phyloP scores from a whole-genome alignment of 768 basidiomycete species.

The Leccinum broughii region DNA sequence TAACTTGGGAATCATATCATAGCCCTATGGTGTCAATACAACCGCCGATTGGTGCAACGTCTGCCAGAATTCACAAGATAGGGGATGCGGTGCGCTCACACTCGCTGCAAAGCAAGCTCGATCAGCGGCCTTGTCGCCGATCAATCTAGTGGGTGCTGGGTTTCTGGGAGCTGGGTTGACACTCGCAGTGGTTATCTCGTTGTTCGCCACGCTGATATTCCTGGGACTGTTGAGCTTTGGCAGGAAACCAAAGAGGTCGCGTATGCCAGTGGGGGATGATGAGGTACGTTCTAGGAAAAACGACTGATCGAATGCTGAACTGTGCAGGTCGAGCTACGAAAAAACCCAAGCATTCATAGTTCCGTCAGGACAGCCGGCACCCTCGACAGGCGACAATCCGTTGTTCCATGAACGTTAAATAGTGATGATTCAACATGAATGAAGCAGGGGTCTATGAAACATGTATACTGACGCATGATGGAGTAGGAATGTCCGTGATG shows the following conservation, averaged over 20 bases:
- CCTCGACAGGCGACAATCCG: background rate
- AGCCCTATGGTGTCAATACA: conserved; percentile 53
- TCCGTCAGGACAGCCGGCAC: background rate
- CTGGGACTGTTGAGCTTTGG: conserved; percentile 38
- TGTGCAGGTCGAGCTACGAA: conserved; percentile 25
- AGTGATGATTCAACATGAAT: conserved; percentile 3
- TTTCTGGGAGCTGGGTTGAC: conserved; percentile 64
- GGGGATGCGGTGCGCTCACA: conserved; percentile 55
- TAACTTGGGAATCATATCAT: conserved; percentile 1
- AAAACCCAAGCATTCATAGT: conserved; percentile 12
- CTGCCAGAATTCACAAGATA: conserved; percentile 56
- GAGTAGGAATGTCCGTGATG: conserved; percentile 18
- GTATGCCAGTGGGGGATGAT: conserved; percentile 5
- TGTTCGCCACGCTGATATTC: conserved; percentile 41
- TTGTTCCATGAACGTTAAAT: conserved; percentile 3
- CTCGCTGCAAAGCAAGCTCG: conserved; percentile 29
- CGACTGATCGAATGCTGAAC: conserved; percentile 4
- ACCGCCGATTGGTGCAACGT: conserved; percentile 58
- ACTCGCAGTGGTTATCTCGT: conserved; percentile 40
- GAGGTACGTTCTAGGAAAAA: conserved; percentile 17
- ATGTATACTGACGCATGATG: conserved; percentile 20
- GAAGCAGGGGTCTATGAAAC: conserved; percentile 12
- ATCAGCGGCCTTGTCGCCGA: conserved; percentile 37
- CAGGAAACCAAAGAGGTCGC: conserved; percentile 13
- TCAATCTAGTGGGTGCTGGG: conserved; percentile 62